Percentiles rank a stretch among this genome's conserved stretches.
These are phyloP conservation scores for Tremella mesenterica DNA, from an alignment of 768 basidiomycete species.

Conservation along the genomic window DNA sequence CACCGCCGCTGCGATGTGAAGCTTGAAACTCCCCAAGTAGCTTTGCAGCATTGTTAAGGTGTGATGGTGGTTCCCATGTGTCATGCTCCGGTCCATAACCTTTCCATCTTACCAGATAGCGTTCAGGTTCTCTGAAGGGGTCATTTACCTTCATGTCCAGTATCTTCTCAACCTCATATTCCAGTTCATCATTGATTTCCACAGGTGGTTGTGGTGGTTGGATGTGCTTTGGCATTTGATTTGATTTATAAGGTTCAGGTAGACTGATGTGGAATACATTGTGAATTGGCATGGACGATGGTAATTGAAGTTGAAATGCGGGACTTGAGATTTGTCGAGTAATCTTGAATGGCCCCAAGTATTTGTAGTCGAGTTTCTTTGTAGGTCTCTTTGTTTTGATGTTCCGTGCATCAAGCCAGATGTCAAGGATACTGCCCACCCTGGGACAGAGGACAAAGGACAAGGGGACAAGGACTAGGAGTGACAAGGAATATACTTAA, in stretches of 20 bases:
- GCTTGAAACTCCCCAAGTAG: background rate
- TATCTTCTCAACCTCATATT: constrained; percentile 4
- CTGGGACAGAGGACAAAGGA: no score
- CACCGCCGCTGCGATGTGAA: no score
- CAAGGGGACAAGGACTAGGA: no score
- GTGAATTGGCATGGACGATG: constrained; percentile 9
- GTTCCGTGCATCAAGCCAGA: constrained; percentile 14
- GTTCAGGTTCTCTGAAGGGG: background rate
- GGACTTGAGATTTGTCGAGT: constrained; percentile 3
- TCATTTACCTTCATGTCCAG: background rate
- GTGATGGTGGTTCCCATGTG: constrained; percentile 19
- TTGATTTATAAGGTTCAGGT: constrained; percentile 3
- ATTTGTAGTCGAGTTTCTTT: constrained; percentile 28
- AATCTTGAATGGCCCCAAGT: constrained; percentile 20
- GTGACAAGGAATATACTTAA: no score
- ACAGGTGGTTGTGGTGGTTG: background rate
- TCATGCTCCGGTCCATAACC: constrained; percentile 23
- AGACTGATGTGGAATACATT: constrained; percentile 16
- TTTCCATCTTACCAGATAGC: constrained; percentile 24
- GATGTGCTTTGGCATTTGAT: background rate
- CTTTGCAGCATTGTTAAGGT: background rate
- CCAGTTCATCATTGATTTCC: constrained; percentile 1
- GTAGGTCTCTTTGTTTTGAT: constrained; percentile 15
- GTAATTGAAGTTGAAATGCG: constrained; percentile 15
- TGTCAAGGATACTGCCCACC: no score